A percentile compares a stretch with the other conserved stretches of the same genome.
Conservation (phyloP, 1,139 yeast genomes). For the Citeromyces hawaiiensis region DNA sequence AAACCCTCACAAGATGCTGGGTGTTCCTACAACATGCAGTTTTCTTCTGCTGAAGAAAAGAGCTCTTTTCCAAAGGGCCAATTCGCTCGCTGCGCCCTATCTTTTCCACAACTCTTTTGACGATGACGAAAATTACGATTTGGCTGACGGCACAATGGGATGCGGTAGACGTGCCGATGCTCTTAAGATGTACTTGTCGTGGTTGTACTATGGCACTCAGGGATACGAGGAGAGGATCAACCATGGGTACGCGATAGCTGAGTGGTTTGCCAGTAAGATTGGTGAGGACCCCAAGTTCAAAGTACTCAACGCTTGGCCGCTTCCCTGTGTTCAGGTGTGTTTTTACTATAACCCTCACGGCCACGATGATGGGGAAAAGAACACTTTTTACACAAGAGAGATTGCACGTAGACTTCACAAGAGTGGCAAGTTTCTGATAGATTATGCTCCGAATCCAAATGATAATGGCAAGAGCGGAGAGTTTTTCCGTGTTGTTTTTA, state of each 20-base stretch:
- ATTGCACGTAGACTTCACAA: conserved; percentile 53
- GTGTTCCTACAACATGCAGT: conserved; percentile 84
- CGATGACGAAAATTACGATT: conserved; percentile 47
- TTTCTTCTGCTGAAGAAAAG: conserved; percentile 65
- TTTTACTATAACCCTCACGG: conserved; percentile 48
- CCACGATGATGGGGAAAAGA: conserved; percentile 17
- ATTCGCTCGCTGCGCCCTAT: conserved; percentile 71
- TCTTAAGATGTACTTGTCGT: conserved; percentile 62
- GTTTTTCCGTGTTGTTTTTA: conserved; percentile 76
- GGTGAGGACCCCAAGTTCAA: conserved; percentile 26
- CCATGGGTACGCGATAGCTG: conserved; percentile 56
- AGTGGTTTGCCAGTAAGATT: conserved; percentile 40
- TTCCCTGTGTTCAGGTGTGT: conserved; percentile 78
- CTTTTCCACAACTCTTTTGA: conserved; percentile 50
- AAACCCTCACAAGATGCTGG: conserved; percentile 83
- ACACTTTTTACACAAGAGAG: conserved; percentile 46
- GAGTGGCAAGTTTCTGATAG: conserved; percentile 57
- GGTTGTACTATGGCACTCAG: conserved; percentile 65
- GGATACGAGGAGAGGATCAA: conserved; percentile 50
- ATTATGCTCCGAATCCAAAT: conserved; percentile 67
- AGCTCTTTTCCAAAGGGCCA: conserved; percentile 51
- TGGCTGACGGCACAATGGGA: conserved; percentile 89
- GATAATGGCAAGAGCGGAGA: conserved; percentile 45
- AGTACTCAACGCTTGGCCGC: conserved; percentile 40
- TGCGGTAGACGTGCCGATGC: conserved; percentile 85